Base-by-base conservation (phyloP, 805 yeast genomes). In the Yarrowia sp. region DNA sequence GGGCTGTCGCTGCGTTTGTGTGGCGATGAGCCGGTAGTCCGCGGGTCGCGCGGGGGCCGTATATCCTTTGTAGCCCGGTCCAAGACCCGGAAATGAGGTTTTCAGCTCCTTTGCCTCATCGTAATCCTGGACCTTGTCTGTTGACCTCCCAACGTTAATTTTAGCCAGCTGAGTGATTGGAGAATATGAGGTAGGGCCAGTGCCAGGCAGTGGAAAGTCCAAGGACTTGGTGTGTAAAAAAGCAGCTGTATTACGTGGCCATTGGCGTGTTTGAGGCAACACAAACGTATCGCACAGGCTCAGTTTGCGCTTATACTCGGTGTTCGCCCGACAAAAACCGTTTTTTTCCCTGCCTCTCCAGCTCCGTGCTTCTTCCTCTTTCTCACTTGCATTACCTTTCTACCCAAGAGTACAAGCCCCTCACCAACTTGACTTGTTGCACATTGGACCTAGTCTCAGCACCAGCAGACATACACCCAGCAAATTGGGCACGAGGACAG, bases 101-200 rank as follows among this genome's bases (percentile, higher is more conserved):
- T 4, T 5, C 3, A 15, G 7, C 8, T 7, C 10, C 10, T 13
- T 31, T 22, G 18, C 42, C 36, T 41, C 43, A 51, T 36, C 33
- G 44, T 14, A 51, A 8, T 9, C 33, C 13, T 1, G 22, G 28
- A 51, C 58, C 8, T 38, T 28, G 45, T 53, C 60, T 55, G 61
- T 55, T 55, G 61, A 55, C 61, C 35, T 55, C 61, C 61, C 61
- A 55, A 55, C 45, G 61, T 55, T 55, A 55, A 55, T 39, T 55
- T 55, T 55, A 55, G 47, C 47, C 38, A 14, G 31, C 35, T 47
- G 44, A 39, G 47, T 31, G 47, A 55, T 55, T 55, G 61, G 43
- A 55, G 60, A 55, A 41, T 32, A 15, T 31, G 45, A 17, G 42
- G 31, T 33, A 35, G 17, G 36, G 22, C 43, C 8, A 50, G 42